Base-by-base conservation (phyloP, 2,329 filamentous ascomycete genomes). In the Beauveria pseudobassiana region DNA sequence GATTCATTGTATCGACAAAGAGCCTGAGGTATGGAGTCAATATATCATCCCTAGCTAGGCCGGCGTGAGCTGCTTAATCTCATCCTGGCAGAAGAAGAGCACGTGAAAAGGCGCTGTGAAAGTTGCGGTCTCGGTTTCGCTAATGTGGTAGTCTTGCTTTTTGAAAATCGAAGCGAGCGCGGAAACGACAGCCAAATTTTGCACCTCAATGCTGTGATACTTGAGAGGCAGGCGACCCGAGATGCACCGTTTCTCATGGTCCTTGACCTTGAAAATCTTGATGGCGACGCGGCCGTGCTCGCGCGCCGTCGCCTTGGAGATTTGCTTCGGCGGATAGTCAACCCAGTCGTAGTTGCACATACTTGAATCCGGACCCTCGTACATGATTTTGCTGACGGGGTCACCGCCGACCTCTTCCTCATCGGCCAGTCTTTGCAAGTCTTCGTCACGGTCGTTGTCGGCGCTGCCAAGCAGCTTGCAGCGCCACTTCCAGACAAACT, bases 231-330 rank as follows among this genome's bases (percentile, higher is more conserved):
- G 74, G n/a, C 68, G 68, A 26, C 76, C 76, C 0, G 65, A 70
- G 43, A 80, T 70, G 60, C 73, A 69, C 4, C 73, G 71, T 70
- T 79, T 78, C 10, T 67, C 67, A 28, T 63, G 63, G 65, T 80
- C 77, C 65, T 77, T 78, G 70, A 76, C 65, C 71, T 78, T 80
- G 75, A 72, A 80, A 22, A 79, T 69, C 63, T 74, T 77, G 70
- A 81, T 76, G 62, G 78, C 76, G 16, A 75, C 72, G 3, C 73
- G 71, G 53, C 76, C 73, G 49, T 78, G 71, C 7, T 68, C 72
- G 46, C 70, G 70, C 52, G 70, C 67, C 3, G 68, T 70, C 26
- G 70, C 69, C 61, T 76, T 77, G 68, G 73, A 76, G 59, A 77
- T 67, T 68, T 77, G 74, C 63, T 72, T 74, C 42, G 77, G 77